These are phyloP conservation scores for Pseudohyphozyma bogoriensis DNA, from an alignment of 768 basidiomycete species.

Conservation along the genomic window DNA sequence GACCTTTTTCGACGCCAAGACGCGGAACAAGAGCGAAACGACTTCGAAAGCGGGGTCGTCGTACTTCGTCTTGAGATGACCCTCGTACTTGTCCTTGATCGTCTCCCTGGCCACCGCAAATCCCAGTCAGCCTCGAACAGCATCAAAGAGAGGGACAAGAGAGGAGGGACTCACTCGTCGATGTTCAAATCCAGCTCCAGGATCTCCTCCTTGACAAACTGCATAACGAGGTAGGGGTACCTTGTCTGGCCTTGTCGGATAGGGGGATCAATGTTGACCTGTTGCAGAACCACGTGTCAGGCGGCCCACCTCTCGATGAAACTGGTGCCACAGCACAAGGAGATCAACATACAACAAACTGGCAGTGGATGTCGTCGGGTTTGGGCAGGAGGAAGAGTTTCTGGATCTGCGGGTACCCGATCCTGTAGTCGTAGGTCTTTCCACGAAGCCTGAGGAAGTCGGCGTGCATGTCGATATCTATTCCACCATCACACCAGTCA, in stretches of 20 bases:
- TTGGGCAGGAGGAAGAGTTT: constrained; percentile 87
- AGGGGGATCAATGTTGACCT: constrained; percentile 84
- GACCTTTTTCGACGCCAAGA: constrained; percentile 80
- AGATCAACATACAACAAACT: constrained; percentile 66
- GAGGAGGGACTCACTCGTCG: constrained; percentile 62
- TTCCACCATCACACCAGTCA: too few species aligned
- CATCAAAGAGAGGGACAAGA: constrained; percentile 13
- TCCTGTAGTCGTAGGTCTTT: constrained; percentile 98
- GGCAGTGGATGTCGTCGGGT: constrained; percentile 79
- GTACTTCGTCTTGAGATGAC: constrained; percentile 81
- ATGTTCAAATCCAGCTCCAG: constrained; percentile 91
- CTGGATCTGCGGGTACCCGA: constrained; percentile 77
- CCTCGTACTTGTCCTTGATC: constrained; percentile 46
- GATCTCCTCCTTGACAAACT: constrained; percentile 93
- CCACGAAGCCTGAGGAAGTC: constrained; percentile 91
- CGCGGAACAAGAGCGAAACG: constrained; percentile 85
- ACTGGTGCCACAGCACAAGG: not conserved
- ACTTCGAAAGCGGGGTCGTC: constrained; percentile 94
- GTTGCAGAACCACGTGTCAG: too few species aligned
- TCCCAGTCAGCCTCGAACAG: not conserved
- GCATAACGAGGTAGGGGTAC: constrained; percentile 97
- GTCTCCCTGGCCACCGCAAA: constrained; percentile 34
- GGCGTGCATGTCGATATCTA: constrained; percentile 95
- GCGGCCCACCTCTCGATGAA: not conserved
- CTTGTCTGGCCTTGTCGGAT: constrained; percentile 96